These are phyloP conservation scores for Astrothelium macrocarpum DNA, from an alignment of 495 filamentous ascomycete species.

Conservation along the genomic window DNA sequence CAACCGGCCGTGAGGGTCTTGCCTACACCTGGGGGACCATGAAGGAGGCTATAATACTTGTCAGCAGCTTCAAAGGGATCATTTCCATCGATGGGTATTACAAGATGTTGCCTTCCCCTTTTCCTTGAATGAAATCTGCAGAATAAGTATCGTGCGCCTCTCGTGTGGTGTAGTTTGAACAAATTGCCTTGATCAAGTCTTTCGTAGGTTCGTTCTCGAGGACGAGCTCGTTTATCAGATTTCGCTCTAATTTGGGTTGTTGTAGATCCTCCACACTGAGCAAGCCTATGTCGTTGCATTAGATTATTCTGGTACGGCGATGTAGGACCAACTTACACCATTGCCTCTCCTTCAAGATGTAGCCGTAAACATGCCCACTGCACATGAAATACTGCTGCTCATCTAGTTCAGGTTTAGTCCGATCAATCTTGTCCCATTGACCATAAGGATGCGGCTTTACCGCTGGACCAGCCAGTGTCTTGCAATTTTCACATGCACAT, in stretches of 20 bases:
- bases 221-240: background rate
- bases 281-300: too few species aligned
- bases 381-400: background rate
- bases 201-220: constrained; percentile 57
- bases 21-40: constrained; percentile 10
- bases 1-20: constrained; percentile 9
- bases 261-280: background rate
- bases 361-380: background rate
- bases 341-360: background rate
- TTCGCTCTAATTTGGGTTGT: background rate
- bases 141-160: background rate
- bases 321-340: background rate
- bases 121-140: background rate
- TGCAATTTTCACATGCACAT: background rate
- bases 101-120: background rate
- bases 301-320: too few species aligned
- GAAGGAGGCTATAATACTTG: too few species aligned
- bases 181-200: constrained; percentile 62
- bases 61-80: too few species aligned
- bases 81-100: too few species aligned
- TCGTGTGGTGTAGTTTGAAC: constrained; percentile 13
- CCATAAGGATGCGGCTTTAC: too few species aligned
- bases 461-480: background rate
- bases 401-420: too few species aligned
- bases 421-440: too few species aligned